Evolutionary conservation across 2,329 filamentous ascomycete species (phyloP), one percentile per base, ranked within the genome.

Genomic region (Neobulgaria alba): DNA sequence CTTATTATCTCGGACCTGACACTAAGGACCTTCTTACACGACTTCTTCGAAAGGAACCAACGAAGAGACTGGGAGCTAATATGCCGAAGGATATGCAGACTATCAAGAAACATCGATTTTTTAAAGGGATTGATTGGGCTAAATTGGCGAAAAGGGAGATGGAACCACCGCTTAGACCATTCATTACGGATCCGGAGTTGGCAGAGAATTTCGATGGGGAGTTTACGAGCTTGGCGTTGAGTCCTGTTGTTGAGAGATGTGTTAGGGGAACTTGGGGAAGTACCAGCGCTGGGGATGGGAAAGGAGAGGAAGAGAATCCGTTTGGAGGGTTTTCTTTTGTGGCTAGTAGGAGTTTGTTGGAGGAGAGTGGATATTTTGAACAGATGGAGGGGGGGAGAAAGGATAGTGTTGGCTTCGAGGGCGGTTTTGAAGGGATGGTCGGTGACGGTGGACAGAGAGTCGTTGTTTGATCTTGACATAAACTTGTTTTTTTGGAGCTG

Each of bases 151-250:
- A 76, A 19, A 76, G 90, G 26, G 86, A 95, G 63, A 53, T 95
- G 34, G 82, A 85, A 53, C 85, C 92, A 1, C 92, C 92, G 0
- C 96, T 98, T 54, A 78, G 84, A 59, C 92, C 92, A 12, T 72
- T 96, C 56, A 90, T 98, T 57, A 96, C 92, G 0, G 88, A 98
- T 57, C 92, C 92, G 0, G 89, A 93, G 61, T 71, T 95, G 33
- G 92, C 92, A 0, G 93, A 98, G 73, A 98, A 98, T 65, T 98
- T 98, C 64, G 77, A 85, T 0, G 69, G 72, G n/a, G 88, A 95
- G 59, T 98, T 98, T 61, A 98, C 90, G 0, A 79, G 84, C 41
- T 64, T 95, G 48, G 76, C 85, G 3, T 69, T 96, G 39, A 93
- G 85, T 59, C 87, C 88, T 4, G 71, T 84, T 1, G 59, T 79